Percentiles rank a stretch among this genome's conserved stretches.
phyloP scores from a whole-genome alignment of 306 rosid genomes.

The Lotus japonicus region DNA sequence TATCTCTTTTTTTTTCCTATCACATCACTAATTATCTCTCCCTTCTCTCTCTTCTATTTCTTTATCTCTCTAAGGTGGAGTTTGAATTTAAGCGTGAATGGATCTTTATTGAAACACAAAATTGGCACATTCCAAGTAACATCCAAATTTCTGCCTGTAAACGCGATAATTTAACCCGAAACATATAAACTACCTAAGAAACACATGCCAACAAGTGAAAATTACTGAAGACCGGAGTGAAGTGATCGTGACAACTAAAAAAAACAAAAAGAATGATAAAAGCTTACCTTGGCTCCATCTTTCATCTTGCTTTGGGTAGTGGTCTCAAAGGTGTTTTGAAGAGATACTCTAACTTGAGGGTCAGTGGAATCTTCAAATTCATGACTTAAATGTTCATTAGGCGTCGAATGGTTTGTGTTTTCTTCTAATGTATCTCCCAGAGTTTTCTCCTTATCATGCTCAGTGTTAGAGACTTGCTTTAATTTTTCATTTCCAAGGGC shows the following conservation, averaged over 20 bases:
- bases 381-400: constrained; percentile 3
- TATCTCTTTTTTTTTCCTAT: no score
- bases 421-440: constrained; percentile 25
- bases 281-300: constrained; percentile 40
- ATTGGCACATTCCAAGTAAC: not conserved
- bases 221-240: not conserved
- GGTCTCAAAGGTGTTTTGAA: constrained; percentile 28
- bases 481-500: constrained; percentile 20
- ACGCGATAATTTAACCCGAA: not conserved
- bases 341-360: constrained; percentile 26
- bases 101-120: no score
- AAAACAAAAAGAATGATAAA: not conserved
- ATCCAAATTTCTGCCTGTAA: not conserved
- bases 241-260: not conserved
- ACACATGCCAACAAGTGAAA: not conserved
- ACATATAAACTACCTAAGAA: not conserved
- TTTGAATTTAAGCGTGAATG: no score
- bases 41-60: no score
- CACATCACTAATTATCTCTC: no score
- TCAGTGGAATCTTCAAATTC: constrained; percentile 22
- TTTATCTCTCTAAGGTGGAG: no score
- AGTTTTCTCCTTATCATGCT: constrained; percentile 28
- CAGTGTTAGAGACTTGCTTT: constrained; percentile 17
- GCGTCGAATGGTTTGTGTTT: constrained; percentile 28
- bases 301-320: constrained; percentile 34